Evolutionary conservation across 257 asterid genomes (phyloP), one percentile per base, ranked within the genome.

Genomic region (Salvia hispanica): DNA sequence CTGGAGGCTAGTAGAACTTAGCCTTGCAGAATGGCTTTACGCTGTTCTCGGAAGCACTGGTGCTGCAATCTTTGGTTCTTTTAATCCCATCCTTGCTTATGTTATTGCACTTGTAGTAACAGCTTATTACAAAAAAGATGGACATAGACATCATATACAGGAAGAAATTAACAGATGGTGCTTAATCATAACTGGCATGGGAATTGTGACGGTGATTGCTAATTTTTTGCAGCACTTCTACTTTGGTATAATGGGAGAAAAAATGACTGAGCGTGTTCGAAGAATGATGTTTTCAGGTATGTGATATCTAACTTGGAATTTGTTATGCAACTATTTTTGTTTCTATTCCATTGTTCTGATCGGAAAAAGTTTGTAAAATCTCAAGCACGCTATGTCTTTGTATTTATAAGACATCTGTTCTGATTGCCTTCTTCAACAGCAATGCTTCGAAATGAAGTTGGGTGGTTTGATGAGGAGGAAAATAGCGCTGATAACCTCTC

Each of bases 201-300:
- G 99, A 56, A 31, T 91, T 63, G 99, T 88, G 75, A 94, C 99
- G 2, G 97, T 94, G 62, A 58, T 91, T 67, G 99, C 99, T 48
- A 94, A 94, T 70, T 94, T 94, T 78, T 78, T 94, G 83, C 97
- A 94, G 92, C 99, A 94, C 81, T 94, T 94, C 72, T 94, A 94
- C 76, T 94, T 94, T 64, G 99, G 99, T 52, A 94, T 94, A 68
- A 94, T 94, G 99, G 99, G 99, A 70, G 99, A 94, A 80, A 94
- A 94, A 80, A 94, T 94, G 99, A 94, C 99, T 2, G 99, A 94
- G 84, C 98, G 99, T 66, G 96, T 94, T 76, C 82, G 99, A 77
- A 87, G 99, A 74, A 94, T 94, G 99, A 94, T 94, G 99, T 94
- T 94, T 82, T 94, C 99, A 33, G 99, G 99, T 94, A 79, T 64